These are phyloP conservation scores for Citrus medica DNA, from an alignment of 345 rosid species.

Conservation along the genomic window DNA sequence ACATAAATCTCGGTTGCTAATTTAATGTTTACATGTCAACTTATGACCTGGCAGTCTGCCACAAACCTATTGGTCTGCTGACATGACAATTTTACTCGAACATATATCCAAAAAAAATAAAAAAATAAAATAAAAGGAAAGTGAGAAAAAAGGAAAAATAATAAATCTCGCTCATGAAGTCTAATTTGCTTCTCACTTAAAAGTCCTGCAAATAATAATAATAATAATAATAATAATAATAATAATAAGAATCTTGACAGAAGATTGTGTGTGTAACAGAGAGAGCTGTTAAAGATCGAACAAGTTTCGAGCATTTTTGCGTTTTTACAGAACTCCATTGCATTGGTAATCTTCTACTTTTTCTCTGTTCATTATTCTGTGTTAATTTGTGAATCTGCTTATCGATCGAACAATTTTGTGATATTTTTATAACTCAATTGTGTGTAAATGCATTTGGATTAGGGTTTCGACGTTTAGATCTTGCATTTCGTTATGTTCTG, in stretches of 20 bases:
- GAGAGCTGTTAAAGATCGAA: neutral
- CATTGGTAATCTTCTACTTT: too few relatives aligned
- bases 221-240: too few relatives aligned
- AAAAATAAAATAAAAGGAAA: neutral
- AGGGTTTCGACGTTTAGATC: too few relatives aligned
- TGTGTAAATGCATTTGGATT: too few relatives aligned
- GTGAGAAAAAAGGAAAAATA: neutral
- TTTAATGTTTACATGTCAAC: too few relatives aligned
- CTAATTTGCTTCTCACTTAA: neutral
- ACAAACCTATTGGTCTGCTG: neutral
- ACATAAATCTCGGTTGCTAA: too few relatives aligned
- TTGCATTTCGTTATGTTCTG: too few relatives aligned
- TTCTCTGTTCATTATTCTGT: neutral
- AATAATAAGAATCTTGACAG: too few relatives aligned
- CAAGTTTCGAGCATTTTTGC: neutral
- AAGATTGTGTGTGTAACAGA: neutral
- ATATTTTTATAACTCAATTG: too few relatives aligned
- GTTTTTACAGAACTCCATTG: neutral
- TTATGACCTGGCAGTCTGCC: neutral
- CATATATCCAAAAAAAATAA: neutral
- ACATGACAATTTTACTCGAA: neutral
- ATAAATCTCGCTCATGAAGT: neutral
- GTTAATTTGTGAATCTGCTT: neutral
- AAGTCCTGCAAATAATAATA: neutral
- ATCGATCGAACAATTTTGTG: neutral